Conservation (phyloP, 73 alveolate genomes). For the Blepharisma japonicum region DNA sequence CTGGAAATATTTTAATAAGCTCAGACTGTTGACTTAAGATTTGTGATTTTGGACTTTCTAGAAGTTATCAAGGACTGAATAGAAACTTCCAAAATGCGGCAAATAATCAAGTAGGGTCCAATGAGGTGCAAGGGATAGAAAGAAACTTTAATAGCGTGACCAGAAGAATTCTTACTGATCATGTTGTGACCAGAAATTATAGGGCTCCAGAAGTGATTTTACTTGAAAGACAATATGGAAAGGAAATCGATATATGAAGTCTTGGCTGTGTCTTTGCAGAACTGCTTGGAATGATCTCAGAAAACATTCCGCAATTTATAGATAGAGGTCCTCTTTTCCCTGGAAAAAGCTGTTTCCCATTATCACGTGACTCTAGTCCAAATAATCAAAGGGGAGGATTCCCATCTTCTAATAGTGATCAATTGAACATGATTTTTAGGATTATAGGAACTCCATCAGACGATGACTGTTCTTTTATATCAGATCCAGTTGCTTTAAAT, state of each 20-base stretch:
- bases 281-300: constrained; percentile 91
- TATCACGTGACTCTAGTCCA: constrained; percentile 86
- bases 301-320: constrained; percentile 80
- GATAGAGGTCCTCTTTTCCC: constrained; percentile 99
- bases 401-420: constrained; percentile 50
- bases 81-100: no score
- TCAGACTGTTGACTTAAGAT: constrained; percentile 84
- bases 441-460: constrained; percentile 41
- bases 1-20: constrained; percentile 90
- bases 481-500: constrained; percentile 81
- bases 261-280: constrained; percentile 96
- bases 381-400: constrained; percentile 75
- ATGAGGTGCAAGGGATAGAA: background rate
- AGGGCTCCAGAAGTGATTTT: constrained; percentile 97
- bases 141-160: constrained; percentile 24
- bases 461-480: constrained; percentile 55
- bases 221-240: constrained; percentile 91
- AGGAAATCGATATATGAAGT: constrained; percentile 95
- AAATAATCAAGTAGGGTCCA: background rate
- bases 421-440: constrained; percentile 47
- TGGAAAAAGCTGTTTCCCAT: constrained; percentile 97
- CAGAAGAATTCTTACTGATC: constrained; percentile 76
- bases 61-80: constrained; percentile 34
- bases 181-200: constrained; percentile 97
- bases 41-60: constrained; percentile 94